phyloP scores from a whole-genome alignment of 2,329 filamentous ascomycete genomes.

The Penicillium sp. region DNA sequence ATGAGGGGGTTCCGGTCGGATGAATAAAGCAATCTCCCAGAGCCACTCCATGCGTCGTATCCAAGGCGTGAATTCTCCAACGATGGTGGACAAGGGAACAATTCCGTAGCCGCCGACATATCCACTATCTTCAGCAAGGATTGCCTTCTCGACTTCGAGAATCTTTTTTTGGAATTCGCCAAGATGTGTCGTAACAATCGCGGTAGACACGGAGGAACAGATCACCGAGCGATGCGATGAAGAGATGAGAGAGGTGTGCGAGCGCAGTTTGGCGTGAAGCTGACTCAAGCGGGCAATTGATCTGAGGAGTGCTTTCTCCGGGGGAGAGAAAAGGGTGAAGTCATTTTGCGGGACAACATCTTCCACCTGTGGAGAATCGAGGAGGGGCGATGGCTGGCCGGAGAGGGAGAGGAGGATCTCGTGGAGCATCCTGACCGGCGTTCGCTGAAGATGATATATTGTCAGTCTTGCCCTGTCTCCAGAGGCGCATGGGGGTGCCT shows the following conservation, averaged over 20 bases:
- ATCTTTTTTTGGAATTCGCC: constrained; percentile 81
- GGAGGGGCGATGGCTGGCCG: constrained; percentile 87
- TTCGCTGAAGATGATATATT: constrained; percentile 21
- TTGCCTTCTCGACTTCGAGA: constrained; percentile 77
- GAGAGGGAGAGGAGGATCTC: constrained; percentile 97
- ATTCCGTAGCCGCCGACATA: constrained; percentile 92
- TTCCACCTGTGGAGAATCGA: constrained; percentile 60
- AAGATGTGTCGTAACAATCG: constrained; percentile 75
- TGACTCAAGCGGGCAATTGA: constrained; percentile 77
- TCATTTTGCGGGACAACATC: constrained; percentile 54
- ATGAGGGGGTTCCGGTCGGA: constrained; percentile 55
- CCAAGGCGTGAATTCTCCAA: constrained; percentile 87
- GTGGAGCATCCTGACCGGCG: constrained; percentile 76
- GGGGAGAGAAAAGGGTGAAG: constrained; percentile 66
- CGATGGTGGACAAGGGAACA: constrained; percentile 83
- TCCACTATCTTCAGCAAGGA: constrained; percentile 75
- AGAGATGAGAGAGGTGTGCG: constrained; percentile 68
- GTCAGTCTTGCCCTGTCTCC: neutral
- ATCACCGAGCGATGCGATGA: constrained; percentile 76
- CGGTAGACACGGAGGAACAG: constrained; percentile 82
- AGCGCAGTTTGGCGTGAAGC: constrained; percentile 73
- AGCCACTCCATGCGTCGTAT: constrained; percentile 84
- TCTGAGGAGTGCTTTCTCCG: constrained; percentile 80
- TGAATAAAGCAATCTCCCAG: constrained; percentile 72
- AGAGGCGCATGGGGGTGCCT: too few species aligned